A percentile compares a stretch with the other conserved stretches of the same genome.
These are phyloP conservation scores for Porodaedalea pini DNA, from an alignment of 1,284 basidiomycete species.

Conservation along the genomic window DNA sequence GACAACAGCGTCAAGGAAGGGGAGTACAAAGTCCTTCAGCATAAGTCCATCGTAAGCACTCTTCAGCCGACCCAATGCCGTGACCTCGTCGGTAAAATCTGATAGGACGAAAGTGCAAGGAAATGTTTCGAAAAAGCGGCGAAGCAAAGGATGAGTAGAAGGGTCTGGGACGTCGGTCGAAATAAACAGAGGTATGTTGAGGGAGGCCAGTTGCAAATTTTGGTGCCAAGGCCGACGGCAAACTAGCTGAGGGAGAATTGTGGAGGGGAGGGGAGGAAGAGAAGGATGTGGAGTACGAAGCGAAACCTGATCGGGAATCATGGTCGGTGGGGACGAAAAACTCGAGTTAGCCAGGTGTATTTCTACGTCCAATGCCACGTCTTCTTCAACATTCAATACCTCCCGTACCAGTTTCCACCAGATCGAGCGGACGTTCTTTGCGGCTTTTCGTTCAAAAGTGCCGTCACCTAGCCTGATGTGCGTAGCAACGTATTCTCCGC, in stretches of 20 bases:
- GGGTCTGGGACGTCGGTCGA: constrained; percentile 62
- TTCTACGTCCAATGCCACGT: constrained; percentile 42
- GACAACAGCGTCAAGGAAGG: constrained; percentile 70
- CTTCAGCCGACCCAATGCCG: constrained; percentile 37
- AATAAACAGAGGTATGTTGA: constrained; percentile 67
- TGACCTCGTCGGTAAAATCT: constrained; percentile 47
- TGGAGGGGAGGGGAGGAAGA: constrained; percentile 24
- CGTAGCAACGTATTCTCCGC: constrained; percentile 53
- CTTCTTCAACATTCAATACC: constrained; percentile 37
- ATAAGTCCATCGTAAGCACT: constrained; percentile 53
- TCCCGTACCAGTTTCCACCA: constrained; percentile 57
- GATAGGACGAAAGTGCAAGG: constrained; percentile 66
- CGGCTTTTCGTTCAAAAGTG: constrained; percentile 44
- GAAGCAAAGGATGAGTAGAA: constrained; percentile 42
- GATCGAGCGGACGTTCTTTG: constrained; percentile 40
- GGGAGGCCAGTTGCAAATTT: constrained; percentile 31
- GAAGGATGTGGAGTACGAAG: constrained; percentile 27
- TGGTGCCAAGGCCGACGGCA: constrained; percentile 31
- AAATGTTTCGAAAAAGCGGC: constrained; percentile 52
- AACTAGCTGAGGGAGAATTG: constrained; percentile 24
- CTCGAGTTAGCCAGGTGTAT: constrained; percentile 21
- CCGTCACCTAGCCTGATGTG: constrained; percentile 71
- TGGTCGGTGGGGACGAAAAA: constrained; percentile 21
- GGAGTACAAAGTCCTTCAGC: constrained; percentile 49
- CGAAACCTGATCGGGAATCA: constrained; percentile 21